Base-by-base conservation (phyloP, 495 filamentous ascomycete species). In the Neurospora intermedia region DNA sequence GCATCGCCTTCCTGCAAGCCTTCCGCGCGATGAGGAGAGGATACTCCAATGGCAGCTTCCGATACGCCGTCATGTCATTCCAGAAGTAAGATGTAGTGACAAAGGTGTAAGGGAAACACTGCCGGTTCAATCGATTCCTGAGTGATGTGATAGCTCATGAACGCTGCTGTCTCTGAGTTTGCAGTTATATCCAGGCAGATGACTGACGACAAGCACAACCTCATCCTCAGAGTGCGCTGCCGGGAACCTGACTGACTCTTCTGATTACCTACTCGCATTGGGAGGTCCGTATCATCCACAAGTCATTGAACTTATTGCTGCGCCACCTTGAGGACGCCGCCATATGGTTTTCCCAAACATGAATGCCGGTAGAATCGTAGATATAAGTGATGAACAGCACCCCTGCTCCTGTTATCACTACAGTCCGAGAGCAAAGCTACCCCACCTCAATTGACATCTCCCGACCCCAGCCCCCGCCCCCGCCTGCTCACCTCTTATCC, bases 11-110 rank as follows among this genome's bases (percentile, higher is more conserved):
- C 69, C 75, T 89, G 20, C 87, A 89, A 78, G 85, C 86, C 20
- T 89, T 89, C 76, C 81, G 86, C 31, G 87, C 87, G 6, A 89
- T 89, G 87, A 81, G 87, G 73, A 80, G 87, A 73, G 87, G 87
- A 1, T 89, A 88, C 73, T 83, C 86, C 15, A 87, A 88, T 69
- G 86, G 84, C 10, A 86, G 82, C 13, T 89, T 89, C 75, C 78
- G 85, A 41, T 89, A 88, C 76, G 86, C 86, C 20, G 84, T 89
- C 31, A 87, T 88, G 84, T 80, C 83, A 15, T 88, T 88, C 73
- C 79, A 82, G 76, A 88, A 88, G 74, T 72, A 62, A 10, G 54
- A 73, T 41, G 2, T 3, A 38, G 10, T n/a, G 69, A 38, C 13
- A 31, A 23, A 54, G 31, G 15, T 27, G 27, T 31, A 66, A 66